Evolutionary conservation across 2,329 filamentous ascomycete genomes (phyloP), one percentile per base, ranked within the genome.

Genomic region (Neonectria ditissima): DNA sequence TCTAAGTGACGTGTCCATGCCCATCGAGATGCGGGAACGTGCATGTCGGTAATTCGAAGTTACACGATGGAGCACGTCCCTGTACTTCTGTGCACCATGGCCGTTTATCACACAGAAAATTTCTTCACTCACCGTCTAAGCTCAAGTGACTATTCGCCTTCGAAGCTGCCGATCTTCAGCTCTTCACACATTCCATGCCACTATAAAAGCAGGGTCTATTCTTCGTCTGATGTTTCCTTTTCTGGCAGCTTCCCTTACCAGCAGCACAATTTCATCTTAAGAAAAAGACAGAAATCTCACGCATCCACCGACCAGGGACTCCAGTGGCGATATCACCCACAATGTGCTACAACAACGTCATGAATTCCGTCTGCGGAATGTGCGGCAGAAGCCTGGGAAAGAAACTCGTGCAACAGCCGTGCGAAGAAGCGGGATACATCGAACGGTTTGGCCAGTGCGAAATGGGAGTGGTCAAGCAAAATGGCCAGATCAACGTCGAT

Each of bases 291-390:
- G 5, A 9, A 14, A 5, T 32, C 11, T 37, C 34, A 37, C 16
- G n/a, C 14, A 37, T 6, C 14, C 16, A 16, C 34, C 16, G 4
- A 5, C 32, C 34, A 37, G 20, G 9, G 43, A 18, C n/a, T 26
- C 32, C 4, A 20, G 7, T 11, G n/a, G 9, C n/a, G 8, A 20
- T n/a, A 9, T n/a, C 20, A n/a, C 34, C 10, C 43, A 48, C 39
- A 41, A 59, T 59, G 57, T 59, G 57, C 16, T 54, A 48, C 41
- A 59, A 59, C 41, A 53, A 8, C 39, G 22, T 22, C 28, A 39
- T 45, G 18, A 37, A n/a, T 3, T 30, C 48, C 1, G 26, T 47
- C 4, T 59, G 56, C 30, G 8, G 18, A 4, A 14, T n/a, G 6
- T 59, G 56, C 24, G 57, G 41, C 18, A 54, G 39, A 20, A 47